Conservation (phyloP, 495 filamentous ascomycete genomes). For the Podospora australis region DNA sequence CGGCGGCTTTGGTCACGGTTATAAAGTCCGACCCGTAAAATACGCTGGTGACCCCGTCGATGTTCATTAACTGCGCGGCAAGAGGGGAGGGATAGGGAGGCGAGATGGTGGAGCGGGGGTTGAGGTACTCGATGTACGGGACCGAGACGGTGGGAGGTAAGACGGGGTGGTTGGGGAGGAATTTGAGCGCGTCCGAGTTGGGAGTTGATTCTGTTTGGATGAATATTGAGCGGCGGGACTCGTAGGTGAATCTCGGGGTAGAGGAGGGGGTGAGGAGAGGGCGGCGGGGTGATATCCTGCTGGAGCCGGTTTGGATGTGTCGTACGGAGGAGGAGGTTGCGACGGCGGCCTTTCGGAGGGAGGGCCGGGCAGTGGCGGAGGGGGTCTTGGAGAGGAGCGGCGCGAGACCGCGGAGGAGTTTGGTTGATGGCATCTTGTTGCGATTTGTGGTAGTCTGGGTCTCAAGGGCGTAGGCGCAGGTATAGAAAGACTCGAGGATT, state of each 20-base stretch:
- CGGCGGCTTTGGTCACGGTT: slow-evolving; percentile 84
- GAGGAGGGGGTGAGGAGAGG: slow-evolving; percentile 5
- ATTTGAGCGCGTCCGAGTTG: slow-evolving; percentile 88
- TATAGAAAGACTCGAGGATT: neutral
- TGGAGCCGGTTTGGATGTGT: slow-evolving; percentile 2
- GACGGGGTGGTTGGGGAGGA: slow-evolving; percentile 78
- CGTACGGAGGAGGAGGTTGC: neutral
- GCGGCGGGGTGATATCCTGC: slow-evolving; percentile 18
- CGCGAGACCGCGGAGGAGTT: slow-evolving; percentile 22
- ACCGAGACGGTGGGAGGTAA: slow-evolving; percentile 62
- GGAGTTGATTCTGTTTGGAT: slow-evolving; percentile 95
- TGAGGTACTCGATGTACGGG: slow-evolving; percentile 16
- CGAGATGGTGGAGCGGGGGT: slow-evolving; percentile 77
- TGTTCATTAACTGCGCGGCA: slow-evolving; percentile 78
- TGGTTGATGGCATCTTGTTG: slow-evolving; percentile 20
- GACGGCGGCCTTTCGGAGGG: slow-evolving; percentile 7
- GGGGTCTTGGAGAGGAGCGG: slow-evolving; percentile 18
- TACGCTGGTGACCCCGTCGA: slow-evolving; percentile 87
- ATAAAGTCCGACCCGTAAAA: slow-evolving; percentile 96
- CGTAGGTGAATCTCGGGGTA: slow-evolving; percentile 4
- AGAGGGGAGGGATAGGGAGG: slow-evolving; percentile 91
- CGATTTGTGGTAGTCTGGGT: neutral
- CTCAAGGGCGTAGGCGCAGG: neutral
- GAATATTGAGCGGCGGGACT: slow-evolving; percentile 67
- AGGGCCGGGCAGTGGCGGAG: slow-evolving; percentile 2